Percentiles rank a stretch among this genome's conserved stretches.
These are phyloP conservation scores for Dipteronia sinensis DNA, from an alignment of 345 rosid species.

Conservation along the genomic window DNA sequence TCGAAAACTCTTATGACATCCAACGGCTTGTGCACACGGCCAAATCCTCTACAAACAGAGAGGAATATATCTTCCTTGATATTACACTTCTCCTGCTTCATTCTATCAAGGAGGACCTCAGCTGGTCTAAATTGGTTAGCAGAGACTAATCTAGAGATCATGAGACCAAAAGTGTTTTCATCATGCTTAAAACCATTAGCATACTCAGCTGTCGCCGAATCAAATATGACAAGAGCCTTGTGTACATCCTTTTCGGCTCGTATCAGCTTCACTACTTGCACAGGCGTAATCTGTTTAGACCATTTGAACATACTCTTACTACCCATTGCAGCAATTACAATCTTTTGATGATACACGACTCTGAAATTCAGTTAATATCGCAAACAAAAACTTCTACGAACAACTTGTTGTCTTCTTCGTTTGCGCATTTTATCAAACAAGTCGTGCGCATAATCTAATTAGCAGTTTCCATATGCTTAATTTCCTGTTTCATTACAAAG, in stretches of 20 bases:
- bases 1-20: slow-evolving; percentile 71
- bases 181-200: slow-evolving; percentile 67
- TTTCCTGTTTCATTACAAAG: too few relatives aligned
- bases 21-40: slow-evolving; percentile 72
- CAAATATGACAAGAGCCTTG: slow-evolving; percentile 61
- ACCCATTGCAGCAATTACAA: slow-evolving; percentile 32
- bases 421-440: slow-evolving; percentile 13
- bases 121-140: slow-evolving; percentile 68
- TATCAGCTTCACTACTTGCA: slow-evolving; percentile 65
- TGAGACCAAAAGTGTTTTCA: slow-evolving; percentile 49
- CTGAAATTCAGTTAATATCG: background rate
- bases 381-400: background rate
- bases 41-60: slow-evolving; percentile 72
- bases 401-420: too few relatives aligned
- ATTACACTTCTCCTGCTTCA: slow-evolving; percentile 65
- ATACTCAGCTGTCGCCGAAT: slow-evolving; percentile 76
- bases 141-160: slow-evolving; percentile 69
- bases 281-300: slow-evolving; percentile 58
- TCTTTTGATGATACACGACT: slow-evolving; percentile 13
- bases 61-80: slow-evolving; percentile 62
- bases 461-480: too few relatives aligned
- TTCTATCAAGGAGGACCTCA: slow-evolving; percentile 66
- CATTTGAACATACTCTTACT: slow-evolving; percentile 50
- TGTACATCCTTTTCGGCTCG: slow-evolving; percentile 59
- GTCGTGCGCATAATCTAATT: background rate